Evolutionary conservation across 306 rosid species (phyloP), one percentile per base, ranked within the genome.

Genomic region (Notholithocarpus densiflorus): DNA sequence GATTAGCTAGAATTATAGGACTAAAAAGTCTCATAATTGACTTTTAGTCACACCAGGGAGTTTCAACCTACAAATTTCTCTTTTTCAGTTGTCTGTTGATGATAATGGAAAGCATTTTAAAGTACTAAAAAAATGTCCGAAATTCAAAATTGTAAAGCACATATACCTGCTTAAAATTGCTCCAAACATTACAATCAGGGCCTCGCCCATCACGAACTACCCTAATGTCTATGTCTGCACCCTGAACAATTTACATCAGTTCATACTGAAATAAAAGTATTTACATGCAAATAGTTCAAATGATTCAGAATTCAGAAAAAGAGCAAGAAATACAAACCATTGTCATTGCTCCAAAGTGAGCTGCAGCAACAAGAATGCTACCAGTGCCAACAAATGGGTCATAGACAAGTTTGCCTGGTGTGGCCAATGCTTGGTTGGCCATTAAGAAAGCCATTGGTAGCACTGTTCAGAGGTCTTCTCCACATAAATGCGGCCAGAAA

Each of bases 361-460:
- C 98, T 54, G 98, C 97, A 26, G 90, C 95, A 40, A 95, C 77
- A 77, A 95, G 95, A 86, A 95, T 83, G 84, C 98, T 95, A 83
- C 98, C 98, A 23, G 98, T 95, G 82, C 98, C 98, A 82, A 90
- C 97, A 51, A 95, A 95, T 71, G 98, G 98, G 75, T 95, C 98
- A 82, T 71, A 92, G 61, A 95, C 86, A 54, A 95, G 92, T 88
- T 92, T 95, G 75, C 98, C 98, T 1, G 94, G 78, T 71, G 86
- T 52, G 32, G 88, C 94, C 56, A 92, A 85, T 52, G 96, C 98
- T 86, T 95, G 98, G 80, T 95, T 95, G 81, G 96, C 98, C 98
- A 95, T 95, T 71, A 95, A 84, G 84, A 95, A 92, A 71, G 98
- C 98, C 81, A 95, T 87, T 87, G n/a, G n/a, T n/a, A n/a, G n/a